These are phyloP conservation scores for Glonium stellatum DNA, from an alignment of 495 filamentous ascomycete species.

Conservation along the genomic window DNA sequence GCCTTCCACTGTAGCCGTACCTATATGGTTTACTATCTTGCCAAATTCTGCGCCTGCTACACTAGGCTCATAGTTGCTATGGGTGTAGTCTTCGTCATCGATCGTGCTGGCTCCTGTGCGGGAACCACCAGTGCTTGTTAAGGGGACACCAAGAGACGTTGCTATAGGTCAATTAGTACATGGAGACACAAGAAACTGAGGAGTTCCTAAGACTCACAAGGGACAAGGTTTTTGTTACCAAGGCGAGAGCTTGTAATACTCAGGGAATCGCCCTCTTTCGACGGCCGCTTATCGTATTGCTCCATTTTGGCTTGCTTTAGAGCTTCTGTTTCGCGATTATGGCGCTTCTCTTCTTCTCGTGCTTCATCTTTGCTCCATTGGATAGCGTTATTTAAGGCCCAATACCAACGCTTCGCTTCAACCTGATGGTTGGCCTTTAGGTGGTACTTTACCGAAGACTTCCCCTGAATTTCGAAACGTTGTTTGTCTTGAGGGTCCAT, in stretches of 20 bases:
- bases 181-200: not conserved
- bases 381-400: constrained; percentile 97
- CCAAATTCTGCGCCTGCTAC: constrained; percentile 46
- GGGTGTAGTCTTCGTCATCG: constrained; percentile 51
- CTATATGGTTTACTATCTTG: constrained; percentile 42
- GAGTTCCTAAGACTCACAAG: constrained; percentile 10
- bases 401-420: constrained; percentile 91
- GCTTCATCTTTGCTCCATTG: constrained; percentile 98
- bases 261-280: constrained; percentile 44
- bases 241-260: constrained; percentile 36
- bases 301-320: constrained; percentile 69
- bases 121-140: constrained; percentile 37
- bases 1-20: constrained; percentile 44
- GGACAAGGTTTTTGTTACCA: constrained; percentile 18
- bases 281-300: constrained; percentile 41
- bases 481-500: constrained; percentile 97
- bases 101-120: constrained; percentile 40
- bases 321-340: constrained; percentile 63
- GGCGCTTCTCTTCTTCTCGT: constrained; percentile 73
- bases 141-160: constrained; percentile 40
- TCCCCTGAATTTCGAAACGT: constrained; percentile 93
- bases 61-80: constrained; percentile 54
- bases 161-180: constrained; percentile 12
- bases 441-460: constrained; percentile 98
- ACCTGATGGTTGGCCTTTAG: constrained; percentile 94